A percentile compares a stretch with the other conserved stretches of the same genome.
phyloP scores from a whole-genome alignment of 352 stramenopile species.

The Phytophthora citrophthora region DNA sequence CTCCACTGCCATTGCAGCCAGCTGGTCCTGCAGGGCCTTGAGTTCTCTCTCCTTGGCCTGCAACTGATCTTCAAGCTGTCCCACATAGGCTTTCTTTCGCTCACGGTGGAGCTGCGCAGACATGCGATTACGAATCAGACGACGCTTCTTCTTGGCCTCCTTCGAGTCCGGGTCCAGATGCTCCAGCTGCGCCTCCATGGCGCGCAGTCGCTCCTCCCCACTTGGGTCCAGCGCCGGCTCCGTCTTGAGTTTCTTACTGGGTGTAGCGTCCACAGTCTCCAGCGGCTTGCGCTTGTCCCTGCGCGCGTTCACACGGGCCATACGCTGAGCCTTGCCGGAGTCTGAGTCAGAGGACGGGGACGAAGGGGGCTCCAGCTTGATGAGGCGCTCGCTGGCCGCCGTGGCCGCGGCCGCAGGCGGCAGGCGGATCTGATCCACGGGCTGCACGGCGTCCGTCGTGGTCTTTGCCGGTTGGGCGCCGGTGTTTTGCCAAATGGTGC shows the following conservation, averaged over 20 bases:
- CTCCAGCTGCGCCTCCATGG: constrained; percentile 86
- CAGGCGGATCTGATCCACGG: constrained; percentile 71
- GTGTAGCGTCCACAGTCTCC: constrained; percentile 8
- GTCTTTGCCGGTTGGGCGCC: constrained; percentile 28
- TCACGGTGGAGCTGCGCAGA: constrained; percentile 87
- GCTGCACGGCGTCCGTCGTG: constrained; percentile 36
- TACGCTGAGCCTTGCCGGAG: constrained; percentile 69
- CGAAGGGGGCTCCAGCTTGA: constrained; percentile 62
- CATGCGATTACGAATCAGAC: constrained; percentile 90
- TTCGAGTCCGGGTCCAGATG: constrained; percentile 88
- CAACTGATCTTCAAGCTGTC: constrained; percentile 84
- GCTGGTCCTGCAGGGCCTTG: constrained; percentile 73
- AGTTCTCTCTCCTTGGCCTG: constrained; percentile 85
- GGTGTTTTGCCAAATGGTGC: constrained; percentile 69
- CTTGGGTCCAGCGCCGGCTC: constrained; percentile 58
- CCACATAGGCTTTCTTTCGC: constrained; percentile 90
- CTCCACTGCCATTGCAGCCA: constrained; percentile 73
- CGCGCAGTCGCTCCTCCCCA: constrained; percentile 78
- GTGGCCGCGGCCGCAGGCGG: constrained; percentile 39
- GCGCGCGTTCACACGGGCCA: constrained; percentile 71
- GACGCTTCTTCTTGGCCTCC: constrained; percentile 90
- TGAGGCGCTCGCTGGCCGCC: constrained; percentile 40
- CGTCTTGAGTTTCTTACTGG: constrained; percentile 85
- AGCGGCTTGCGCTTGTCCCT: constrained; percentile 80
- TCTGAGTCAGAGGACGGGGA: constrained; percentile 19